These are phyloP conservation scores for Noccaea caerulescens DNA, from an alignment of 345 rosid genomes.

Conservation along the genomic window DNA sequence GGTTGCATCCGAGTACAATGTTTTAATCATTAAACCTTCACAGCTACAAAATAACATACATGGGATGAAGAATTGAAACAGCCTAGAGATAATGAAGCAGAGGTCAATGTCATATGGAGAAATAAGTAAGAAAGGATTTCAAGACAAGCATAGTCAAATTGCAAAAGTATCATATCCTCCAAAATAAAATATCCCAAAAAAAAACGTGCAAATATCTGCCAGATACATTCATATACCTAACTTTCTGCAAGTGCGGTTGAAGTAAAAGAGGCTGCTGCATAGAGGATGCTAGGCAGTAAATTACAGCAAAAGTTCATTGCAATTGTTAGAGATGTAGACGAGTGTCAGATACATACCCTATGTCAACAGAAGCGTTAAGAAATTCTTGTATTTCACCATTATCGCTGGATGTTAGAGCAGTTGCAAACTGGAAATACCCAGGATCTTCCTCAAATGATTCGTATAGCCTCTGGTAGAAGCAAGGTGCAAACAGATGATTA, in stretches of 20 bases:
- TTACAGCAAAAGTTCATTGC: too few species aligned
- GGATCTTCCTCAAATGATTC: slow-evolving; percentile 75
- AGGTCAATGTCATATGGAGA: too few species aligned
- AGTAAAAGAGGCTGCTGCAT: too few species aligned
- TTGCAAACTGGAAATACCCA: slow-evolving; percentile 85
- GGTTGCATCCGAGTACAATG: slow-evolving; percentile 79
- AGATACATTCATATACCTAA: too few species aligned
- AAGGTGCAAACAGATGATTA: slow-evolving; percentile 3
- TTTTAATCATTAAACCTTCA: slow-evolving; percentile 94
- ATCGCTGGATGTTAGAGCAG: slow-evolving; percentile 76
- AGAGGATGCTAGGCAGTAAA: too few species aligned
- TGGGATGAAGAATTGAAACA: neutral
- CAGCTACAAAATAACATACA: slow-evolving; percentile 59
- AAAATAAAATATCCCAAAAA: too few species aligned
- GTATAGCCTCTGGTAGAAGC: slow-evolving; percentile 62
- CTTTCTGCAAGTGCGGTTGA: too few species aligned
- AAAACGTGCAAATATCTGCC: too few species aligned
- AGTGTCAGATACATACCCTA: slow-evolving; percentile 55
- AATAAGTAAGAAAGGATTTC: too few species aligned
- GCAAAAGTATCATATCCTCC: too few species aligned
- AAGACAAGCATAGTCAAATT: too few species aligned
- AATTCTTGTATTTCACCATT: slow-evolving; percentile 84
- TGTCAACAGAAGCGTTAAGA: slow-evolving; percentile 77
- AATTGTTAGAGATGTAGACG: too few species aligned
- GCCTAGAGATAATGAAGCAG: neutral